phyloP scores from a whole-genome alignment of 2,329 filamentous ascomycete species.

The Neopestalotiopsis rosae region DNA sequence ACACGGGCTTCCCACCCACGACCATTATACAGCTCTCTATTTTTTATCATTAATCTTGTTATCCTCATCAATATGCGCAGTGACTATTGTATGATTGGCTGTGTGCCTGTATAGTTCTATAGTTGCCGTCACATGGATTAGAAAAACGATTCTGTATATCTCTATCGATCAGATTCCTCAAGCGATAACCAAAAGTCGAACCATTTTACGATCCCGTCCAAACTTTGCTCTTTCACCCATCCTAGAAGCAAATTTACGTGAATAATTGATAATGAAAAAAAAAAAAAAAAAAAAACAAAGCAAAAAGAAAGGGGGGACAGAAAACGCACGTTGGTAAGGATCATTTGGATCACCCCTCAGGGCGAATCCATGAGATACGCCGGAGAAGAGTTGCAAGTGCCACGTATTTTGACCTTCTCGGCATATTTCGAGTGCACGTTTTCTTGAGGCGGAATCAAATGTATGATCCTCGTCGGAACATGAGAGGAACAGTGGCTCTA shows the following conservation, averaged over 20 bases:
- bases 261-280: no score
- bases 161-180: no score
- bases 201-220: slow-evolving; percentile 33
- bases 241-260: slow-evolving; percentile 21
- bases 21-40: no score
- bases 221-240: slow-evolving; percentile 39
- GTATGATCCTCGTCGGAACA: slow-evolving; percentile 52
- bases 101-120: no score
- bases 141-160: no score
- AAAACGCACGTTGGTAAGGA: slow-evolving; percentile 42
- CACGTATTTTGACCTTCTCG: slow-evolving; percentile 50
- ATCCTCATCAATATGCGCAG: no score
- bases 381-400: slow-evolving; percentile 67
- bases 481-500: slow-evolving; percentile 49
- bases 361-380: slow-evolving; percentile 68
- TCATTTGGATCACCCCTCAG: slow-evolving; percentile 58
- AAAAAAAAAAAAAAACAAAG: no score
- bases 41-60: no score
- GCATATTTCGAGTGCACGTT: slow-evolving; percentile 48
- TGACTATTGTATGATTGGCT: no score
- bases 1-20: no score
- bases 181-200: slow-evolving; percentile 34
- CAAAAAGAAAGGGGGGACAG: no score
- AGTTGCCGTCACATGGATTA: no score
- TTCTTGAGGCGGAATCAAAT: slow-evolving; percentile 42